Evolutionary conservation across 2,329 filamentous ascomycete species (phyloP).

Genomic region (Aspergillaceae sp.): DNA sequence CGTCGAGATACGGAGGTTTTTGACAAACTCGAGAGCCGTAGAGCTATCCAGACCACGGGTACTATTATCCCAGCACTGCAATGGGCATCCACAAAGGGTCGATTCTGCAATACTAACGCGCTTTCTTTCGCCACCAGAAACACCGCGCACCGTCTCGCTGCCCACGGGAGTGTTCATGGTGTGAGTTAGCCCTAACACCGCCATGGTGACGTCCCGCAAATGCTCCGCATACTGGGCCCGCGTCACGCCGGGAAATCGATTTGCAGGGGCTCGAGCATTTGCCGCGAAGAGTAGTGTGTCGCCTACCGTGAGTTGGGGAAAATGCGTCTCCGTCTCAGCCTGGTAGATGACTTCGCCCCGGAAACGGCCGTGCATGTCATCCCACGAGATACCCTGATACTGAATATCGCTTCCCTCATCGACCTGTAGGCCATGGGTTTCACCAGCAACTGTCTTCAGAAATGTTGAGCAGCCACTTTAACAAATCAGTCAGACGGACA

Average conservation of each 20-base stretch:
- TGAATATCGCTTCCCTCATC: constrained; percentile 66
- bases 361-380: constrained; percentile 67
- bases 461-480: constrained; percentile 62
- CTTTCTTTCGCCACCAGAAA: constrained; percentile 53
- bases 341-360: constrained; percentile 83
- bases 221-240: constrained; percentile 40
- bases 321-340: constrained; percentile 73
- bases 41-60: constrained; percentile 44
- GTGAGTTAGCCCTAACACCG: constrained; percentile 46
- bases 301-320: constrained; percentile 65
- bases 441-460: constrained; percentile 73
- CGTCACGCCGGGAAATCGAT: constrained; percentile 29
- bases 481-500: constrained; percentile 2
- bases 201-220: constrained; percentile 44
- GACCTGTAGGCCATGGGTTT: constrained; percentile 70
- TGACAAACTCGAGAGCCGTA: constrained; percentile 48
- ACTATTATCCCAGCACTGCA: constrained; percentile 41
- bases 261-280: constrained; percentile 45
- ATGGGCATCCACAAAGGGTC: constrained; percentile 37
- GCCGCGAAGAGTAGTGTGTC: constrained; percentile 72
- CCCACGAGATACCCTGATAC: constrained; percentile 58
- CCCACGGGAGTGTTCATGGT: constrained; percentile 41
- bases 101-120: constrained; percentile 52
- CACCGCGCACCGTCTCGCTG: constrained; percentile 50
- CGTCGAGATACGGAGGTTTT: constrained; percentile 40